Percentiles rank a stretch among this genome's conserved stretches.
Conservation (phyloP, 2,329 filamentous ascomycete genomes). For the Ceratocystis ficicola region DNA sequence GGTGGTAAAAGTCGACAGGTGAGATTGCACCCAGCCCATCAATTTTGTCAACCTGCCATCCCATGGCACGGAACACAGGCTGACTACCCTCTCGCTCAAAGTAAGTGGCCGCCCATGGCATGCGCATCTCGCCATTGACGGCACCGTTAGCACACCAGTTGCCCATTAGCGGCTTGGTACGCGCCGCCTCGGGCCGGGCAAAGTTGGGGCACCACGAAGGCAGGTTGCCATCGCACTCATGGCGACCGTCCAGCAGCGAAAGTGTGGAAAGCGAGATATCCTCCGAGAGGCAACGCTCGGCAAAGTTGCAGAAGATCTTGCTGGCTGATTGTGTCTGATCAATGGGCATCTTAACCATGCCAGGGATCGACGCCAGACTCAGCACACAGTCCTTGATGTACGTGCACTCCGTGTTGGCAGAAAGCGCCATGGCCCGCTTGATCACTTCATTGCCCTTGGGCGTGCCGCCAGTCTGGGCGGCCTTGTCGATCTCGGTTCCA, state of each 20-base stretch:
- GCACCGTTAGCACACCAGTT: conserved; percentile 20
- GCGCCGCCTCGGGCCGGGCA: conserved; percentile 14
- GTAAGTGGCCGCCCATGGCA: conserved; percentile 21
- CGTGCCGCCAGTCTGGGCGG: neutral
- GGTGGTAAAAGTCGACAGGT: conserved; percentile 11
- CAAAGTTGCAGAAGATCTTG: conserved; percentile 17
- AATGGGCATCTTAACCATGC: conserved; percentile 12
- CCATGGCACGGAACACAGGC: conserved; percentile 20
- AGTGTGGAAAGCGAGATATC: conserved; percentile 17
- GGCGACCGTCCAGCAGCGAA: conserved; percentile 19
- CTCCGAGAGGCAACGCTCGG: conserved; percentile 18
- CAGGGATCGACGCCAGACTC: conserved; percentile 16
- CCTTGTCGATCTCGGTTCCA: conserved; percentile 7
- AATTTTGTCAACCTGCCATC: conserved; percentile 18
- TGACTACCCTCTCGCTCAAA: conserved; percentile 16
- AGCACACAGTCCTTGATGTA: conserved; percentile 18
- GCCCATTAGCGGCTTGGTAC: conserved; percentile 6
- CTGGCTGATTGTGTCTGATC: conserved; percentile 7
- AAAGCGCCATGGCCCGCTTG: conserved; percentile 13
- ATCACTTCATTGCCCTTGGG: conserved; percentile 8
- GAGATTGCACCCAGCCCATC: conserved; percentile 21
- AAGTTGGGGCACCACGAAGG: conserved; percentile 22
- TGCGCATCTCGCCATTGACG: conserved; percentile 14
- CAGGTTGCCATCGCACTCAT: conserved; percentile 11
- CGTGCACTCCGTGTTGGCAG: conserved; percentile 17